Percentiles rank a stretch among this genome's conserved stretches.
These are phyloP conservation scores for Termitomyces sp. DNA, from an alignment of 1,284 basidiomycete species.

Conservation along the genomic window DNA sequence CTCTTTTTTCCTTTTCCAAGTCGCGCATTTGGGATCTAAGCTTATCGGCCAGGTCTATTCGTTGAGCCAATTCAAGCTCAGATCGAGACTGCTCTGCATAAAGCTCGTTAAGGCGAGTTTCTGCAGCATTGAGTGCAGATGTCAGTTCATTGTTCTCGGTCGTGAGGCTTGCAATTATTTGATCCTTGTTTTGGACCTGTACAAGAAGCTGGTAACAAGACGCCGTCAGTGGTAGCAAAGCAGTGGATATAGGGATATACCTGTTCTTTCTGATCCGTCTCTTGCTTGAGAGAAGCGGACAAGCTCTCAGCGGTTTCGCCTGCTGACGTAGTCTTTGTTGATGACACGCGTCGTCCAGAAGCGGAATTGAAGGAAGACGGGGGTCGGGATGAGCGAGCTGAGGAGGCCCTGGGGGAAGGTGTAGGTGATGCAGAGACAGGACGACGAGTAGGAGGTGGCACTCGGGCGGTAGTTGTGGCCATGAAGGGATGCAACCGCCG, in stretches of 20 bases:
- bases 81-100: constrained; percentile 74
- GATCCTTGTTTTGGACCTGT: constrained; percentile 72
- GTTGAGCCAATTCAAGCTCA: constrained; percentile 71
- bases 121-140: constrained; percentile 60
- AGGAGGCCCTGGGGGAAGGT: constrained; percentile 36
- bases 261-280: constrained; percentile 77
- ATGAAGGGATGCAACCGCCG: constrained; percentile 19
- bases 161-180: constrained; percentile 54
- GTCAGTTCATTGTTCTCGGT: constrained; percentile 59
- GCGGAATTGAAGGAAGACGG: constrained; percentile 39
- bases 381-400: constrained; percentile 45
- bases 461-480: constrained; percentile 29
- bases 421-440: constrained; percentile 42
- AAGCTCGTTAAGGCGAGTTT: constrained; percentile 65
- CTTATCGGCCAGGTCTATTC: constrained; percentile 75
- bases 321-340: constrained; percentile 36
- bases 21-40: constrained; percentile 72
- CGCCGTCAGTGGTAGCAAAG: constrained; percentile 13
- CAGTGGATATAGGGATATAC: constrained; percentile 33
- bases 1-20: constrained; percentile 76
- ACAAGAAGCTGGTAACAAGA: constrained; percentile 53
- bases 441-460: constrained; percentile 34
- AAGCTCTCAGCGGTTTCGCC: constrained; percentile 50
- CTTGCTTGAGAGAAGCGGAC: constrained; percentile 59
- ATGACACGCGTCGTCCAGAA: constrained; percentile 42